phyloP scores from a whole-genome alignment of 2,329 filamentous ascomycete species.

The Talaromyces sp. region DNA sequence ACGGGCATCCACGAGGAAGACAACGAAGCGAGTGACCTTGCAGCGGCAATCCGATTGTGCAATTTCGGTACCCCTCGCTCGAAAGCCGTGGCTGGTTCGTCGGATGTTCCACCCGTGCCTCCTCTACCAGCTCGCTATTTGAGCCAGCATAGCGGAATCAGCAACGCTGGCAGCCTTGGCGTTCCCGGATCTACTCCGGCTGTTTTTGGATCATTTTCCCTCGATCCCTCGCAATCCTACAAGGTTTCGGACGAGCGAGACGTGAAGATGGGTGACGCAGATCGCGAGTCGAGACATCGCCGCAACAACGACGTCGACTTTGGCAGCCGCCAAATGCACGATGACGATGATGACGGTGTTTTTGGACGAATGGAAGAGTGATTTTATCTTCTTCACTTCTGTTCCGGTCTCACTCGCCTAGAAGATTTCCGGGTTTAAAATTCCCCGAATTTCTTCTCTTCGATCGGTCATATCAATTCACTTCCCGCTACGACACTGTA shows the following conservation, averaged over 20 bases:
- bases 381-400: constrained; percentile 17
- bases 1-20: constrained; percentile 72
- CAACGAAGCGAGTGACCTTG: constrained; percentile 80
- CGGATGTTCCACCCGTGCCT: constrained; percentile 80
- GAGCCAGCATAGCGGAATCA: constrained; percentile 52
- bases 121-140: constrained; percentile 77
- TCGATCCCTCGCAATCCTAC: constrained; percentile 44
- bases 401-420: constrained; percentile 13
- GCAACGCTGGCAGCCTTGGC: constrained; percentile 20
- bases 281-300: constrained; percentile 31
- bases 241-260: constrained; percentile 52
- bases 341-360: constrained; percentile 89
- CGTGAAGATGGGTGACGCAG: constrained; percentile 64
- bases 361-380: constrained; percentile 96
- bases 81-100: constrained; percentile 56
- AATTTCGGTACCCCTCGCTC: constrained; percentile 78
- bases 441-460: constrained; percentile 6
- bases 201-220: constrained; percentile 38
- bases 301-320: constrained; percentile 60
- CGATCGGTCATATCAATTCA: constrained; percentile 12
- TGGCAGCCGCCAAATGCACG: constrained; percentile 55
- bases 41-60: constrained; percentile 81
- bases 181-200: constrained; percentile 33
- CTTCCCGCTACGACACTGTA: constrained; percentile 33
- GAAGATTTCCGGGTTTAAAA: no score